Evolutionary conservation across 306 rosid species (phyloP).

Genomic region (Cicer cuneatum): DNA sequence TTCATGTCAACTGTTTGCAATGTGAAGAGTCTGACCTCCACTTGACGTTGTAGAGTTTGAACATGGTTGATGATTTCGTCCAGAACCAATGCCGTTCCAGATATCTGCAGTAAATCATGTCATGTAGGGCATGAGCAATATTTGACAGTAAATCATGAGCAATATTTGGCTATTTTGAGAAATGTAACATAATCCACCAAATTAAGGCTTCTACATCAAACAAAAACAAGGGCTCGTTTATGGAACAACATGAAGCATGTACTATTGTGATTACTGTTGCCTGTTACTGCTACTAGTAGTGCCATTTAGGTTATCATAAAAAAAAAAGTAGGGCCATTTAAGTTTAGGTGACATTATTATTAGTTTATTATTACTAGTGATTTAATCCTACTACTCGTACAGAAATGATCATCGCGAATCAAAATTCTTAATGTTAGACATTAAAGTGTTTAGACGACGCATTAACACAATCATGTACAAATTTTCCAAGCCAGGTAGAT

Average conservation of each 20-base stretch:
- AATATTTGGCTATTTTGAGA: conserved; percentile 32
- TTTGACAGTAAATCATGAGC: too few species aligned
- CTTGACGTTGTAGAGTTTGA: conserved; percentile 89
- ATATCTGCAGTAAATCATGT: conserved; percentile 64
- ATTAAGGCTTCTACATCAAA: conserved; percentile 28
- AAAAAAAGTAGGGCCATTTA: neutral
- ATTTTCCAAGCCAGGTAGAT: conserved; percentile 58
- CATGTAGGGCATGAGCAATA: conserved; percentile 37
- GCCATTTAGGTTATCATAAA: too few species aligned
- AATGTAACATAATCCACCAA: conserved; percentile 19
- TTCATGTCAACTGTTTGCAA: conserved; percentile 34
- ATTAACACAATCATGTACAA: conserved; percentile 27
- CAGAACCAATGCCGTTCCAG: conserved; percentile 90
- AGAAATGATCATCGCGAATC: neutral
- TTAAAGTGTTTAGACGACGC: conserved; percentile 1
- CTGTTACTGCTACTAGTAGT: neutral
- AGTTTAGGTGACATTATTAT: neutral
- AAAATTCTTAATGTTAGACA: neutral
- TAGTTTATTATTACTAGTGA: neutral
- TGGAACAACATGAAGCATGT: conserved; percentile 6
- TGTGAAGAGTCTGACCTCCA: conserved; percentile 75
- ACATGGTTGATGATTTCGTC: conserved; percentile 97
- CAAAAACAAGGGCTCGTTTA: conserved; percentile 28
- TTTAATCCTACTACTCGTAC: neutral
- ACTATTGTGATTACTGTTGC: neutral